Conservation (phyloP, 331 rosid species). For the Malus hybrid region DNA sequence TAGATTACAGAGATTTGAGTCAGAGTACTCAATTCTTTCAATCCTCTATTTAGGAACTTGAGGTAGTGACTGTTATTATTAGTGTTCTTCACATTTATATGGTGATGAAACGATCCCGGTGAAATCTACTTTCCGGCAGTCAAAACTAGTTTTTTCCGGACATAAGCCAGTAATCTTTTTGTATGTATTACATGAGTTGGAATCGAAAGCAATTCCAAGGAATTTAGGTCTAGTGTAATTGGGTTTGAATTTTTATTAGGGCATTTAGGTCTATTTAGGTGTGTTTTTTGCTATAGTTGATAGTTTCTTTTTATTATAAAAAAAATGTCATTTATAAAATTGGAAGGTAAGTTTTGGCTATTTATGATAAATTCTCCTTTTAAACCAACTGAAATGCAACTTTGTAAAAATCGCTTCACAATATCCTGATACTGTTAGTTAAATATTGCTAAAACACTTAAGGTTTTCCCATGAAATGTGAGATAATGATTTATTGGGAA, state of each 20-base stretch:
- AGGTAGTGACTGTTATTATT: no score
- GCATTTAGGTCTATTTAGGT: background rate
- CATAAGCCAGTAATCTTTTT: background rate
- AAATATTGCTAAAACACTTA: no score
- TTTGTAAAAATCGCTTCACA: background rate
- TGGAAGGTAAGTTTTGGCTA: background rate
- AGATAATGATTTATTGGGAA: no score
- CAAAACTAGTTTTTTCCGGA: background rate
- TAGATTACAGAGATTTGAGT: no score
- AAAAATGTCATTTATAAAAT: background rate
- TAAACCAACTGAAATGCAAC: background rate
- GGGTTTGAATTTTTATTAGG: background rate
- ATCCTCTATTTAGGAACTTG: no score
- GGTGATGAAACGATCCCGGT: no score
- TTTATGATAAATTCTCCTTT: background rate
- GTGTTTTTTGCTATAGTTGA: background rate
- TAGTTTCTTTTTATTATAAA: no score
- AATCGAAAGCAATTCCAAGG: background rate
- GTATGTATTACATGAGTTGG: background rate
- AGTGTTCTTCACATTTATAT: no score
- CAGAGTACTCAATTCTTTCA: no score
- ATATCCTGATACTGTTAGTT: no score
- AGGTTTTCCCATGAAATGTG: no score
- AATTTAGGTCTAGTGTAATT: background rate
- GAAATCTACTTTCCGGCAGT: background rate